These are phyloP conservation scores for Schoenoplectus triqueter DNA, from an alignment of 202 grass and related monocot species.

Conservation along the genomic window DNA sequence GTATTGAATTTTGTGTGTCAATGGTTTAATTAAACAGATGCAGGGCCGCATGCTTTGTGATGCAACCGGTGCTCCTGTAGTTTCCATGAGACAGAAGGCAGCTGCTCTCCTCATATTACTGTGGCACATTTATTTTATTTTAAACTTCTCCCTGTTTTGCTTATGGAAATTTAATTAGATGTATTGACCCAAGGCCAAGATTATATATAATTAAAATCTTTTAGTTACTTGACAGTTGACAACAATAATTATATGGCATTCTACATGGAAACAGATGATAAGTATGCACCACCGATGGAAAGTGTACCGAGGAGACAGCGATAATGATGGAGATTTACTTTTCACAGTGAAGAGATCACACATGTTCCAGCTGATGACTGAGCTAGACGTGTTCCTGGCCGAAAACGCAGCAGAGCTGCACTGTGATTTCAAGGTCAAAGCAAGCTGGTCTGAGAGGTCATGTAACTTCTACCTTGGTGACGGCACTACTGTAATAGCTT, in stretches of 20 bases:
- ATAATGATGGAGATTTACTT: constrained; percentile 33
- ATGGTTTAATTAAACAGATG: background rate
- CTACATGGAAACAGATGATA: constrained; percentile 35
- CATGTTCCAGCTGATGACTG: constrained; percentile 50
- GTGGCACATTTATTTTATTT: too few relatives aligned
- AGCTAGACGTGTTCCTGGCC: constrained; percentile 64
- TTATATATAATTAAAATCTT: background rate
- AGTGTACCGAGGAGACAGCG: constrained; percentile 58
- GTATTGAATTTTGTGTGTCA: background rate
- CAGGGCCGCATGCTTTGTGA: constrained; percentile 48
- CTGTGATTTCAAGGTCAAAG: constrained; percentile 78
- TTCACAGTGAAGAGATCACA: constrained; percentile 54
- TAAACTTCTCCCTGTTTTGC: too few relatives aligned
- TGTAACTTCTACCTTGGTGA: constrained; percentile 52
- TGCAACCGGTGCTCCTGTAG: constrained; percentile 38
- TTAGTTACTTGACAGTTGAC: too few relatives aligned
- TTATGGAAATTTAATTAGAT: too few relatives aligned
- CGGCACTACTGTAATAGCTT: constrained; percentile 45
- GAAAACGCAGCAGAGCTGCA: constrained; percentile 43
- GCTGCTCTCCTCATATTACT: background rate
- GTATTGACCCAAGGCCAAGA: background rate
- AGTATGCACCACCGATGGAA: constrained; percentile 54
- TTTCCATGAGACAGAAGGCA: constrained; percentile 61
- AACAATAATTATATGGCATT: background rate
- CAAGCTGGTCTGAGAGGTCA: constrained; percentile 48